These are phyloP conservation scores for Hermanozyma aechmeae DNA, from an alignment of 805 yeast species.

Conservation along the genomic window DNA sequence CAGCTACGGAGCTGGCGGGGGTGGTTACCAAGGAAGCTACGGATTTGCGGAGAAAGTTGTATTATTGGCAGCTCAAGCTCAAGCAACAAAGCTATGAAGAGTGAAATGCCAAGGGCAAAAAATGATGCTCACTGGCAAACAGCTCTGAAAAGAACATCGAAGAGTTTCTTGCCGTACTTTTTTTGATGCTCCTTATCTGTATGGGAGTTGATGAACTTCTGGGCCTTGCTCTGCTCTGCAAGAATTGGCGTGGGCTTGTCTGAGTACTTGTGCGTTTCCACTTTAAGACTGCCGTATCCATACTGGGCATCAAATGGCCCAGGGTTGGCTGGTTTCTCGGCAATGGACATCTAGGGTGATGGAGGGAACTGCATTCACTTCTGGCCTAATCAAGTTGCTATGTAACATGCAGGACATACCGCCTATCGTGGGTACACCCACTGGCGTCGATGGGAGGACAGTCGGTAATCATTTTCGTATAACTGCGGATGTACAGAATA, in stretches of 20 bases:
- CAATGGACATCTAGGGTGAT: no score
- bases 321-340: slow-evolving; percentile 20
- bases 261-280: slow-evolving; percentile 20
- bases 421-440: no score
- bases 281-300: slow-evolving; percentile 21
- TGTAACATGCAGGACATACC: no score
- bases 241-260: slow-evolving; percentile 26
- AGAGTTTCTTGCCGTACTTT: slow-evolving; percentile 18
- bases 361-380: no score
- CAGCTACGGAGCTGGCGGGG: slow-evolving; percentile 49
- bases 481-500: no score
- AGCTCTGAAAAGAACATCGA: slow-evolving; percentile 13
- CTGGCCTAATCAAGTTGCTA: no score
- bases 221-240: slow-evolving; percentile 16
- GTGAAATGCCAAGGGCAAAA: background rate
- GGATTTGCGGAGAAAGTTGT: background rate
- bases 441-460: no score
- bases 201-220: slow-evolving; percentile 17
- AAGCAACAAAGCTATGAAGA: background rate
- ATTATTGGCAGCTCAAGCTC: background rate
- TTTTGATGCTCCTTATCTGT: slow-evolving; percentile 24
- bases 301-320: slow-evolving; percentile 19
- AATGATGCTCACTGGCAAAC: slow-evolving; percentile 12
- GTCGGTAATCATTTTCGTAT: no score
- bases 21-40: slow-evolving; percentile 6